phyloP scores from a whole-genome alignment of 805 yeast species.

The Blastobotrys mokoenaii region DNA sequence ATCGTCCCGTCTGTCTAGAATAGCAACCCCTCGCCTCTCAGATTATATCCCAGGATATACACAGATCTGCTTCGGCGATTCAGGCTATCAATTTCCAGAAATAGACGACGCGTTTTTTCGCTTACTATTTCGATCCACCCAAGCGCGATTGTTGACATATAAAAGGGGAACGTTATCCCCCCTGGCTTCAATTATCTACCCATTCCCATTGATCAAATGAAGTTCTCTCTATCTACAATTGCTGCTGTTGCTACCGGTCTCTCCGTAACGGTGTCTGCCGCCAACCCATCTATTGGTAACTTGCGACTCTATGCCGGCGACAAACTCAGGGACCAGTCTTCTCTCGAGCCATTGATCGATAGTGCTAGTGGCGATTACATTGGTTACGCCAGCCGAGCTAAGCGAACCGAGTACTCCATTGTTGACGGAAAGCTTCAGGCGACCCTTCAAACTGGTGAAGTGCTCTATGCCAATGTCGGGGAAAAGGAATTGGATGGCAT shows the following conservation, averaged over 20 bases:
- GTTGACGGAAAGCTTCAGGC: slow-evolving; percentile 1
- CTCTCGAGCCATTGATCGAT: neutral
- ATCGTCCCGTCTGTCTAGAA: too few relatives aligned
- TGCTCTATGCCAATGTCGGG: neutral
- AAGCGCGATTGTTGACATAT: too few relatives aligned
- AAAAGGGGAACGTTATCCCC: too few relatives aligned
- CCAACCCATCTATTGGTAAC: neutral
- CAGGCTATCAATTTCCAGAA: too few relatives aligned
- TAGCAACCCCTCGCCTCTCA: too few relatives aligned
- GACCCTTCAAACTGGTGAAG: neutral
- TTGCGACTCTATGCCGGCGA: neutral
- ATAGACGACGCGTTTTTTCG: too few relatives aligned
- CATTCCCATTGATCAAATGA: neutral
- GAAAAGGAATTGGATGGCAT: neutral
- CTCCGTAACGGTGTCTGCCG: neutral
- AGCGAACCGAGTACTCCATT: neutral
- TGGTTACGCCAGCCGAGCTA: slow-evolving; percentile 1
- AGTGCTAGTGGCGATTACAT: neutral
- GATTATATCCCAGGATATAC: too few relatives aligned
- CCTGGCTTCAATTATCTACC: too few relatives aligned
- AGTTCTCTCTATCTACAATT: neutral
- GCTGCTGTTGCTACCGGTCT: neutral
- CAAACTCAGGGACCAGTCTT: neutral
- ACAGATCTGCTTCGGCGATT: too few relatives aligned
- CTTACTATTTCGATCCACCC: too few relatives aligned